Evolutionary conservation across 2,329 filamentous ascomycete species (phyloP), one percentile per base, ranked within the genome.

Genomic region (Pseudogymnoascus destructans): DNA sequence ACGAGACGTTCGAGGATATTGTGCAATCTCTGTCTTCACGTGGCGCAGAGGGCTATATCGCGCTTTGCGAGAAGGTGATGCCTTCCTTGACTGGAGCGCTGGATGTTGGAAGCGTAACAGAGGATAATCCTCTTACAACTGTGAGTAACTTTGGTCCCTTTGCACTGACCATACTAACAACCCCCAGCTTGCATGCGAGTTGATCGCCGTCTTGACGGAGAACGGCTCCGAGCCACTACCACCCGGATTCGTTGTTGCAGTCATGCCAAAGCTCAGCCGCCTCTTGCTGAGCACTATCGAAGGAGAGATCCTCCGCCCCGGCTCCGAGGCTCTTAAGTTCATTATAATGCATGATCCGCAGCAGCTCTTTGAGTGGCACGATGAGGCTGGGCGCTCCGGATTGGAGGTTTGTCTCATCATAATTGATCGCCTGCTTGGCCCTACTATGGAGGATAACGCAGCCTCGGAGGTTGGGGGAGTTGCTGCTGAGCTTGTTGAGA

Each of bases 381-480:
- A 95, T 67, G 82, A 85, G 63, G 81, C 79, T 46, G 87, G 87
- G 38, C 89, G 89, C 66, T 87, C 83, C 35, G 92, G 92, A 13
- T 79, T 96, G 9, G 91, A 97, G 70, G 85, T 95, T 27, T 89
- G 89, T 60, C 79, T 98, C 54, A 82, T 89, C 63, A 93, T 98
- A 65, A 89, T 98, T 62, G 93, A 96, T 70, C 87, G 92, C 54
- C 79, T 98, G 3, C 79, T 98, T 27, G 85, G 87, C 2, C 86
- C 88, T 1, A 73, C 79, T 1, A 85, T 97, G n/a, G 87, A 95
- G 66, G 93, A 98, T 67, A 89, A 92, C 66, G 88, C 90, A 15
- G 93, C 92, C 4, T 89, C 90, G n/a, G 92, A 98, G 73, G 91
- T 98, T 42, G 93, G 93, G 64, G 89, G 90, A 13, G 80, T 98